Conservation (phyloP, 228 moss, liverwort and hornwort genomes). For the Sphagnum magellanicum region DNA sequence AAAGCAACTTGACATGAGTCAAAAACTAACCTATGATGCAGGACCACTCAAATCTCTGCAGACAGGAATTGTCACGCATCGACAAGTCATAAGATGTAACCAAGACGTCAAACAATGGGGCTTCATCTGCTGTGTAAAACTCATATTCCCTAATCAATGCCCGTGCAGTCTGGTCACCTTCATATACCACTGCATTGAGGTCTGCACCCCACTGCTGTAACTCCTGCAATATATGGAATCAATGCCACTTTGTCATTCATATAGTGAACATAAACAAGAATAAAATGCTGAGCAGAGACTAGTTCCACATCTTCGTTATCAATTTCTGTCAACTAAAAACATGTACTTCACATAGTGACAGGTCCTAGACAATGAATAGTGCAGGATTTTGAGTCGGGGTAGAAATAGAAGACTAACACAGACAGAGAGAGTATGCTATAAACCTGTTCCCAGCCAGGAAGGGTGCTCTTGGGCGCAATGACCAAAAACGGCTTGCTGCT, state of each 20-base stretch:
- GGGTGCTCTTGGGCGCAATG: slow-evolving; percentile 78
- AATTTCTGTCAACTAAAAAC: no score
- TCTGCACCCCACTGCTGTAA: slow-evolving; percentile 57
- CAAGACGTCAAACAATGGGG: slow-evolving; percentile 71
- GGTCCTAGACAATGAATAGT: background rate
- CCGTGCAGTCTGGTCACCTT: slow-evolving; percentile 74
- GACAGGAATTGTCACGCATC: slow-evolving; percentile 46
- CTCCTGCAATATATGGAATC: slow-evolving; percentile 42
- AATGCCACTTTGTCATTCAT: slow-evolving; percentile 4
- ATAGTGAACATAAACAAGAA: background rate
- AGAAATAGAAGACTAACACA: background rate
- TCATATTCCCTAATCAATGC: slow-evolving; percentile 55
- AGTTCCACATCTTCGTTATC: no score
- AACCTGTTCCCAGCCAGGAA: slow-evolving; percentile 90
- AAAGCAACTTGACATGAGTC: no score
- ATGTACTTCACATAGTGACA: no score
- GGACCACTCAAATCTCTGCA: slow-evolving; percentile 74
- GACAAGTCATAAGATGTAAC: slow-evolving; percentile 80
- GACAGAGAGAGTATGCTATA: background rate
- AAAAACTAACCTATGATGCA: slow-evolving; percentile 52
- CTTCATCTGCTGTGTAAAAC: slow-evolving; percentile 35
- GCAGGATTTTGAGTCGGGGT: background rate
- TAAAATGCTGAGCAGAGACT: background rate
- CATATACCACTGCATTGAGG: slow-evolving; percentile 66
- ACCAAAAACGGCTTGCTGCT: slow-evolving; percentile 67